Conservation (phyloP, 202 grass and related monocot species). For the Zoysia matrella region DNA sequence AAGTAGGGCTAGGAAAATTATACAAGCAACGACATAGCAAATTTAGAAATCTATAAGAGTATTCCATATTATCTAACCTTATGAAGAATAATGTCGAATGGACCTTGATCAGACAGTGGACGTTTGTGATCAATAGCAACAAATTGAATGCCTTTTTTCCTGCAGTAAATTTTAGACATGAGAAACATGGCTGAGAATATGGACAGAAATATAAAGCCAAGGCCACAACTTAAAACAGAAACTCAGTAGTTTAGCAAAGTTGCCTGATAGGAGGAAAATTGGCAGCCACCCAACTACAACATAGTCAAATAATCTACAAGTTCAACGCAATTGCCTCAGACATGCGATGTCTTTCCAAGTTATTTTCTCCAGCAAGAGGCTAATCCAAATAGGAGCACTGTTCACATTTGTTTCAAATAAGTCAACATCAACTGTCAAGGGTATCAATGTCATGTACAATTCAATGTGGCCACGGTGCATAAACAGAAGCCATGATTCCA, state of each 20-base stretch:
- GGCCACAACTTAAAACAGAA: constrained; percentile 10
- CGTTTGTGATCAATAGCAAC: constrained; percentile 75
- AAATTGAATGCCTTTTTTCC: constrained; percentile 86
- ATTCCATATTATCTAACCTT: constrained; percentile 61
- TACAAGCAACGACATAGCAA: background rate
- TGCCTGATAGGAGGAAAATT: constrained; percentile 22
- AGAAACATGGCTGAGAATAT: constrained; percentile 13
- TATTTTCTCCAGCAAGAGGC: background rate
- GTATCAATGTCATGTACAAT: background rate
- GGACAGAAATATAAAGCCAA: background rate
- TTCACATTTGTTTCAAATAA: constrained; percentile 9
- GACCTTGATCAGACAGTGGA: constrained; percentile 76
- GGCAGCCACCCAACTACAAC: background rate
- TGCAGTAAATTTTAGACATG: constrained; percentile 48
- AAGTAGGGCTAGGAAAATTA: too few relatives aligned
- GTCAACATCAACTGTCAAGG: background rate
- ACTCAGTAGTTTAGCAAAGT: constrained; percentile 2
- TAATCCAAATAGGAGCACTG: background rate
- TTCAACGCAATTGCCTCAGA: constrained; percentile 11
- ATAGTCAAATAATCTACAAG: background rate
- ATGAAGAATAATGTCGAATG: constrained; percentile 90
- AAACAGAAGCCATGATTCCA: constrained; percentile 15
- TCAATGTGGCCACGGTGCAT: constrained; percentile 1
- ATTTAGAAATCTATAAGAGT: constrained; percentile 7
- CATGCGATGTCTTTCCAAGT: constrained; percentile 1